phyloP scores from a whole-genome alignment of 2,329 filamentous ascomycete species.

The Lachnellula subtilissima region DNA sequence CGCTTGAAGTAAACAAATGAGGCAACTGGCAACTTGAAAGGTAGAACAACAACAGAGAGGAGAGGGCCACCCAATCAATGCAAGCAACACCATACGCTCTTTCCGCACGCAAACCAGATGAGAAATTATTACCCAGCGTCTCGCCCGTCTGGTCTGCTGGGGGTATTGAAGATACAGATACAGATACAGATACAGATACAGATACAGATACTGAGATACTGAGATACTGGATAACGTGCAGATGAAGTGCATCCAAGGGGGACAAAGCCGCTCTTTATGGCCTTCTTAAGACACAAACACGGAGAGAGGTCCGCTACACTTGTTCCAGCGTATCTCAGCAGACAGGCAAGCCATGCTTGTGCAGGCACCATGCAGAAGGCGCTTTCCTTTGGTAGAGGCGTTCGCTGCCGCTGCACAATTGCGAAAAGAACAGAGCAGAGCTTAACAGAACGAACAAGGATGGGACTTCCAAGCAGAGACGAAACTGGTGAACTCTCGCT shows the following conservation, averaged over 20 bases:
- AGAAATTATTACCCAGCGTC: neutral
- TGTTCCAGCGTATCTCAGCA: neutral
- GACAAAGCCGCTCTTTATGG: slow-evolving; percentile 22
- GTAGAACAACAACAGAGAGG: neutral
- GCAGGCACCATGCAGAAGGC: neutral
- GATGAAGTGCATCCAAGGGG: neutral
- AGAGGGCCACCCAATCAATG: neutral
- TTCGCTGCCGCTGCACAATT: slow-evolving; percentile 17
- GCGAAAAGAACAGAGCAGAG: neutral
- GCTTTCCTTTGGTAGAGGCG: neutral
- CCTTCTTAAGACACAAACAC: neutral
- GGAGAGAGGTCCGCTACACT: neutral
- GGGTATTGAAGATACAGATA: slow-evolving; percentile 13
- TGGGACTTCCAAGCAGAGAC: neutral
- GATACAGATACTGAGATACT: slow-evolving; percentile 15
- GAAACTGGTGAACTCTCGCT: slow-evolving; percentile 1
- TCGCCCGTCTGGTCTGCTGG: neutral
- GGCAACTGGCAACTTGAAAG: neutral
- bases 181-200: slow-evolving; percentile 18
- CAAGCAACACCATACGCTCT: neutral
- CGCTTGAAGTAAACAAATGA: neutral
- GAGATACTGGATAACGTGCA: neutral
- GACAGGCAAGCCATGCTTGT: neutral
- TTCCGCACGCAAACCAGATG: neutral
- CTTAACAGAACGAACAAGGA: slow-evolving; percentile 15